A percentile compares a stretch with the other conserved stretches of the same genome.
Conservation (phyloP, 768 basidiomycete genomes). For the Kwoniella botswanensis region DNA sequence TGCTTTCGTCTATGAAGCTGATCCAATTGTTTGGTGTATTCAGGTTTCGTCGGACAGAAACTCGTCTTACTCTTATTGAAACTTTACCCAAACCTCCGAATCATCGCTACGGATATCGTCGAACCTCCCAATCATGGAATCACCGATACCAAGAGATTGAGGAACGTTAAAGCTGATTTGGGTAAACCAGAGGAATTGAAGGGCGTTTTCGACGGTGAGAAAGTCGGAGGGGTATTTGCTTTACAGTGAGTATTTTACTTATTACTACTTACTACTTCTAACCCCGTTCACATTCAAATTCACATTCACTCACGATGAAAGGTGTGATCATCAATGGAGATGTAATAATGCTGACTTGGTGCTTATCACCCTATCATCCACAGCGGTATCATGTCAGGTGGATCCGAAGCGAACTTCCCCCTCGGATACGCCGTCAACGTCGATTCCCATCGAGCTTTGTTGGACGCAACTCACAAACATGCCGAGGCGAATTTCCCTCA, state of each 20-base stretch:
- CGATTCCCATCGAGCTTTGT: slow-evolving; percentile 53
- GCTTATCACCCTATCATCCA: not conserved
- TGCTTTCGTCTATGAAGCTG: no score
- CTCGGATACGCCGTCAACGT: slow-evolving; percentile 61
- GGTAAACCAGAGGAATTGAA: slow-evolving; percentile 31
- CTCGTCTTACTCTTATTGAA: slow-evolving; percentile 52
- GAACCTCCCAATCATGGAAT: slow-evolving; percentile 45
- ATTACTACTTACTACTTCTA: not conserved
- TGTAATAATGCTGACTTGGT: slow-evolving; percentile 5
- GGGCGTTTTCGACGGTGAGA: slow-evolving; percentile 46
- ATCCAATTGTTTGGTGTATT: not conserved
- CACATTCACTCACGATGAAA: not conserved
- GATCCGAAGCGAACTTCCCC: slow-evolving; percentile 68
- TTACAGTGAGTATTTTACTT: slow-evolving; percentile 38
- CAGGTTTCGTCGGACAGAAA: slow-evolving; percentile 56
- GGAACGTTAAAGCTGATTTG: slow-evolving; percentile 48
- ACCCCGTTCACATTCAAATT: not conserved
- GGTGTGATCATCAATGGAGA: not conserved
- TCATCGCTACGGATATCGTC: slow-evolving; percentile 56
- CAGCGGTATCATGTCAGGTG: slow-evolving; percentile 69
- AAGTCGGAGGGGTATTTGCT: slow-evolving; percentile 44
- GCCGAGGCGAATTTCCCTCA: slow-evolving; percentile 26
- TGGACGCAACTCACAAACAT: slow-evolving; percentile 48
- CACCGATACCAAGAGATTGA: slow-evolving; percentile 25
- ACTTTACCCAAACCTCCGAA: slow-evolving; percentile 42